Percentiles rank a stretch among this genome's conserved stretches.
Evolutionary conservation across 1,139 yeast species (phyloP).

Genomic region (Blastobotrys ciferrii): DNA sequence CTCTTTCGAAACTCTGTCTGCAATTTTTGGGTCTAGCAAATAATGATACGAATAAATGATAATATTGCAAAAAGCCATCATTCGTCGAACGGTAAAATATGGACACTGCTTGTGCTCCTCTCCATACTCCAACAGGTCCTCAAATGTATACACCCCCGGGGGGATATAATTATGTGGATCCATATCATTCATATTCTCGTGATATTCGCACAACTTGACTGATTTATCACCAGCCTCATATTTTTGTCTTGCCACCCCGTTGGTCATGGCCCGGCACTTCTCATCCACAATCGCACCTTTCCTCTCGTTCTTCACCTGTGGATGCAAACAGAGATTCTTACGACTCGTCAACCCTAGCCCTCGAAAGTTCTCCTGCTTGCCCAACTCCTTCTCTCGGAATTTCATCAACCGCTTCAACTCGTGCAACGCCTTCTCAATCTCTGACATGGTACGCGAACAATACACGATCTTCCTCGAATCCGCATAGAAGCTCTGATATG

Average conservation of each 20-base stretch:
- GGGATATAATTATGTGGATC: constrained; percentile 91
- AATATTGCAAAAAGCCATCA: constrained; percentile 93
- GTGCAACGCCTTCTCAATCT: constrained; percentile 95
- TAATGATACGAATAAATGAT: constrained; percentile 96
- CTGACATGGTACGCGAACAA: constrained; percentile 99
- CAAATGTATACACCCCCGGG: constrained; percentile 92
- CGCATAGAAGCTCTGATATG: constrained; percentile 93
- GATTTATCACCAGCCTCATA: constrained; percentile 61
- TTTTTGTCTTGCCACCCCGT: constrained; percentile 76
- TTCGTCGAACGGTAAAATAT: constrained; percentile 94
- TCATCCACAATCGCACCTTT: constrained; percentile 96
- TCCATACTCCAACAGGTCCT: constrained; percentile 73
- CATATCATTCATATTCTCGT: constrained; percentile 79
- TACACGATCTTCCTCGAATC: constrained; percentile 92
- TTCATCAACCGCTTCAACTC: constrained; percentile 89
- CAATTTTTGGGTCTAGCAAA: constrained; percentile 92
- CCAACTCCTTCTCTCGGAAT: constrained; percentile 75
- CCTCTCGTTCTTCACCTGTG: constrained; percentile 79
- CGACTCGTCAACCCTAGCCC: constrained; percentile 94
- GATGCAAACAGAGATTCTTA: constrained; percentile 90
- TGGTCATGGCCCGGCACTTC: constrained; percentile 89
- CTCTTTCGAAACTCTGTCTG: constrained; percentile 90
- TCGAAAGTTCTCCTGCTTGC: constrained; percentile 75
- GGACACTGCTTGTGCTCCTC: constrained; percentile 84
- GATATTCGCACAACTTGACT: constrained; percentile 73